Percentiles rank a stretch among this genome's conserved stretches.
These are phyloP conservation scores for Cyberlindnera mycetangii DNA, from an alignment of 805 yeast genomes.

Conservation along the genomic window DNA sequence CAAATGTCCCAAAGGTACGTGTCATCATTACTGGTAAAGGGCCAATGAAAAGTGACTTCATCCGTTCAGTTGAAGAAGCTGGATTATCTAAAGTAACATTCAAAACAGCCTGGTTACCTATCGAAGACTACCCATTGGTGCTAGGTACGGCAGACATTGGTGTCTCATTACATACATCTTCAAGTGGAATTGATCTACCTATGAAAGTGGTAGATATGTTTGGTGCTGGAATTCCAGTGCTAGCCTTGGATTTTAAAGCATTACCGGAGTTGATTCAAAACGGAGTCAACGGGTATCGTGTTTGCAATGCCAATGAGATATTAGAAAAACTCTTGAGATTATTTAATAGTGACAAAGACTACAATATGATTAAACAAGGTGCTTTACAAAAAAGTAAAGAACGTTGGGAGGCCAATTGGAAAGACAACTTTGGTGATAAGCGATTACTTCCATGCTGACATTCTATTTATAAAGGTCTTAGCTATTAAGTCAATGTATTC, in stretches of 20 bases:
- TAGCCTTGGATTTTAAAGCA: conserved; percentile 74
- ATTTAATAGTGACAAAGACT: conserved; percentile 33
- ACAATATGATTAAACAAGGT: conserved; percentile 52
- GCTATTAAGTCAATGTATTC: conserved; percentile 28
- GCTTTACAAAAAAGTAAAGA: conserved; percentile 66
- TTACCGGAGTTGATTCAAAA: conserved; percentile 72
- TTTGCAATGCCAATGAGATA: conserved; percentile 43
- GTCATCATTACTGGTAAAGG: conserved; percentile 97
- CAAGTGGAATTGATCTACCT: conserved; percentile 92
- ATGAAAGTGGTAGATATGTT: conserved; percentile 97
- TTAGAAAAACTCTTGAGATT: conserved; percentile 38
- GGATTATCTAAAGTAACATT: conserved; percentile 49
- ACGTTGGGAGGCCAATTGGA: conserved; percentile 83
- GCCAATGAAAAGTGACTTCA: conserved; percentile 61
- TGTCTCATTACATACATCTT: conserved; percentile 84
- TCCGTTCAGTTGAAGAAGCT: conserved; percentile 43
- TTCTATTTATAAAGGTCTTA: conserved; percentile 6
- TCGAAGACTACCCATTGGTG: conserved; percentile 76
- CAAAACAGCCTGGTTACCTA: conserved; percentile 69
- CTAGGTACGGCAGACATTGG: conserved; percentile 82
- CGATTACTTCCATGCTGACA: conserved; percentile 13
- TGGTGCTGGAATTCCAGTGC: conserved; percentile 93
- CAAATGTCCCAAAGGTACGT: conserved; percentile 44
- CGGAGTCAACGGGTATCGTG: conserved; percentile 65
- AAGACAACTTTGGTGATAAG: conserved; percentile 24